A percentile compares a stretch with the other conserved stretches of the same genome.
Evolutionary conservation across 2,329 filamentous ascomycete genomes (phyloP).

Genomic region (Penicillium aurantiogriseum): DNA sequence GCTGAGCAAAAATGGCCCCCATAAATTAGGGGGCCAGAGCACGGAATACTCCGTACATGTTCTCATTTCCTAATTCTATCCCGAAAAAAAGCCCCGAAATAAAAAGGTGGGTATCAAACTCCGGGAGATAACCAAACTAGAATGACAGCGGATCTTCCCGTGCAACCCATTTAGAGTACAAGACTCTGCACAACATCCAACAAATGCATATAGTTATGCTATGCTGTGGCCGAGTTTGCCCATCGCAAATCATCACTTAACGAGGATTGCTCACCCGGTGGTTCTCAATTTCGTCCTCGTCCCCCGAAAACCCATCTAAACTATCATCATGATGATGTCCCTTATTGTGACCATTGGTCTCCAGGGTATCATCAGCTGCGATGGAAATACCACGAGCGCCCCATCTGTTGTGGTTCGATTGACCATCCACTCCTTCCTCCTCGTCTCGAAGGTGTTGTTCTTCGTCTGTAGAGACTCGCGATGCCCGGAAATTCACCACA

Average conservation of each 20-base stretch:
- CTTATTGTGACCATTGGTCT: constrained; percentile 20
- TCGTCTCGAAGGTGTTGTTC: constrained; percentile 37
- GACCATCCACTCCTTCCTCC: constrained; percentile 27
- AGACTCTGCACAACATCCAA: neutral
- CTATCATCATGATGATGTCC: constrained; percentile 9
- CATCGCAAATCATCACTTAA: neutral
- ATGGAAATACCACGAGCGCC: constrained; percentile 59
- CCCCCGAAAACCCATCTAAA: constrained; percentile 12
- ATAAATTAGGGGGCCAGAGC: neutral
- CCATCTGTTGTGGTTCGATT: constrained; percentile 50
- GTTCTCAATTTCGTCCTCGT: constrained; percentile 8
- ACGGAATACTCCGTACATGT: neutral
- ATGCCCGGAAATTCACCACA: constrained; percentile 61
- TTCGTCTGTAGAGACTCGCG: constrained; percentile 37
- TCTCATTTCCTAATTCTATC: neutral
- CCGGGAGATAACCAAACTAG: constrained; percentile 1
- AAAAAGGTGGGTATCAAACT: neutral
- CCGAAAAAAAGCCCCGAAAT: neutral
- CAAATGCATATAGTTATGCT: too few species aligned
- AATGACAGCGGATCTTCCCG: constrained; percentile 1
- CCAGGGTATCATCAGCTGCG: constrained; percentile 55
- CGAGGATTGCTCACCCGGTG: constrained; percentile 1
- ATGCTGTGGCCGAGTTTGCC: neutral
- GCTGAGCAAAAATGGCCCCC: neutral
- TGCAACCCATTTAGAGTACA: neutral